These are phyloP conservation scores for Magnolia officinalis DNA, from an alignment of 164 flowering plant genomes.

Conservation along the genomic window DNA sequence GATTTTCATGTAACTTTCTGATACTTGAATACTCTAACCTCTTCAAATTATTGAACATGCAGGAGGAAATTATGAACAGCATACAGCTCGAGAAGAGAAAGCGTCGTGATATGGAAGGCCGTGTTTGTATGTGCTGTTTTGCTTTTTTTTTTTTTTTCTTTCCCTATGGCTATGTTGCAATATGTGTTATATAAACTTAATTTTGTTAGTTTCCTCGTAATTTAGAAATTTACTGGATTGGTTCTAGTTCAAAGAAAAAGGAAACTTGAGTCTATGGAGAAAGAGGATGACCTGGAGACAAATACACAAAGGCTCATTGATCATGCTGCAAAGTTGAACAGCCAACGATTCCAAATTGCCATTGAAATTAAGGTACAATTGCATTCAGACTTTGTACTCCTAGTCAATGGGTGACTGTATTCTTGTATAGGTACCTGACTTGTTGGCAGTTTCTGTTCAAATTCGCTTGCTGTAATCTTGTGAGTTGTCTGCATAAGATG, in stretches of 20 bases:
- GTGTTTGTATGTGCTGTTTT: constrained; percentile 36
- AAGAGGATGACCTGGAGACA: constrained; percentile 56
- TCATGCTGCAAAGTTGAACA: constrained; percentile 45
- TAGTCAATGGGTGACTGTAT: background rate
- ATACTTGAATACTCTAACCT: background rate
- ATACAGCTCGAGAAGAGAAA: constrained; percentile 44
- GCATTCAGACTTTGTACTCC: background rate
- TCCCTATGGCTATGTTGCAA: background rate
- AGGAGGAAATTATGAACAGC: constrained; percentile 59
- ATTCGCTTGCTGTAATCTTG: background rate
- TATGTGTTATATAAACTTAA: background rate
- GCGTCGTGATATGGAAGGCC: constrained; percentile 54
- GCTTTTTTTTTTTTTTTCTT: background rate
- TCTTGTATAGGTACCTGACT: background rate
- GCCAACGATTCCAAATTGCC: constrained; percentile 46
- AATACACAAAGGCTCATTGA: constrained; percentile 49
- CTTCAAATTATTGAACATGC: constrained; percentile 6
- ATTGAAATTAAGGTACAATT: constrained; percentile 58
- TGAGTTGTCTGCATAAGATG: background rate
- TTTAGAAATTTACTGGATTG: background rate
- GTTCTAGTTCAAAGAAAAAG: constrained; percentile 55
- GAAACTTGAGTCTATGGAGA: constrained; percentile 53
- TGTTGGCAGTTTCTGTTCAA: background rate
- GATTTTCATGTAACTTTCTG: background rate
- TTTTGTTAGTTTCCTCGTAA: background rate